A percentile compares a stretch with the other conserved stretches of the same genome.
phyloP scores from a whole-genome alignment of 164 flowering plant genomes.

The Saururus chinensis region DNA sequence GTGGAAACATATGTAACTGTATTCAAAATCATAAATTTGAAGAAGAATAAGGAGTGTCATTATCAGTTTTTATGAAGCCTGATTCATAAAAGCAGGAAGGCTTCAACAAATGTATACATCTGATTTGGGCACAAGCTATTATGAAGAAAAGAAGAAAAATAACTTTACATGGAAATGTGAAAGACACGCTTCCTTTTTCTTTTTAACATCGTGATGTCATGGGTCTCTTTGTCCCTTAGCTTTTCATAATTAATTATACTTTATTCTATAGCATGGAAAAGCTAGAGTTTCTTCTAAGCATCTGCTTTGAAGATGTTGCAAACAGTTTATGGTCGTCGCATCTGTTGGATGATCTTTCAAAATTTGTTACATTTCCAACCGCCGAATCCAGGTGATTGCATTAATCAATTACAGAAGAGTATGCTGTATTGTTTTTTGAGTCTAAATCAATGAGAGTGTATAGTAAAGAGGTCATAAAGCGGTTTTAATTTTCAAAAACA shows the following conservation, averaged over 20 bases:
- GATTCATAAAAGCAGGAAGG: slow-evolving; percentile 11
- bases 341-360: no score
- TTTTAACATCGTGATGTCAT: neutral
- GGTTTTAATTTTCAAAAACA: no score
- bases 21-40: neutral
- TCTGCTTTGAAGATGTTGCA: neutral
- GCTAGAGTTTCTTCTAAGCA: neutral
- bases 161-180: slow-evolving; percentile 5
- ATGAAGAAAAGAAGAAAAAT: neutral
- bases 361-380: no score
- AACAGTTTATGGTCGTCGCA: neutral
- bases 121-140: slow-evolving; percentile 1
- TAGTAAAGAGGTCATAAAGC: no score
- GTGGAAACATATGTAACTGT: neutral
- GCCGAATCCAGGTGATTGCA: no score
- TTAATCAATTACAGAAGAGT: no score
- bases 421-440: no score
- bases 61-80: slow-evolving; percentile 4
- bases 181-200: neutral
- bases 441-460: no score
- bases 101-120: slow-evolving; percentile 23
- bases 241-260: no score
- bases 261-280: no score
- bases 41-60: slow-evolving; percentile 1
- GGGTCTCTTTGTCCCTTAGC: neutral